Evolutionary conservation across 176 grass and related monocot genomes (phyloP), one percentile per base, ranked within the genome.

Genomic region (Avena insularis): DNA sequence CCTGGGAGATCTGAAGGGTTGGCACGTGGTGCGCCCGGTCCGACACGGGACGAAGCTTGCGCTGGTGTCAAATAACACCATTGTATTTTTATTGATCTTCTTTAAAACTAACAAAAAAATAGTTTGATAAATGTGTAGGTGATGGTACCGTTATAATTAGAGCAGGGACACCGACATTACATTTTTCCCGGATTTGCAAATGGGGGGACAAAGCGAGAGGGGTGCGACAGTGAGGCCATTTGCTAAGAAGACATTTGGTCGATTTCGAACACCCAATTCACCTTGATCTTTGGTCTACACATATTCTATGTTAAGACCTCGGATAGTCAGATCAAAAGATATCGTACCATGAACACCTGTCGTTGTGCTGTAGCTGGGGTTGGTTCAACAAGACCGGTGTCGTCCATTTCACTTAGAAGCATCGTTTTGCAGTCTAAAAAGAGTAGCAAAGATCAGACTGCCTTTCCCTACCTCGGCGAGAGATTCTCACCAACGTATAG

Each of bases 371-470:
- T 57, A 69, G 75, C 40, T 79, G 20, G 47, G 62, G 84, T 54
- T 85, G 74, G 48, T 54, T 5, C 73, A 85, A 78, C 73, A 40
- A 67, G 12, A 3, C 60, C 9, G 19, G 27, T 16, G 43, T 13
- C 69, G 15, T 50, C 61, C 43, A 53, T n/a, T 53, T 77, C 46
- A 40, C 71, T 85, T 53, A 61, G 14, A 53, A 65, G 65, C 78
- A 12, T 59, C 57, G 4, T 38, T 85, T 85, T 66, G 19, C 27
- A 85, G 49, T 57, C 21, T 56, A 9, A 70, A 82, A 82, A 83
- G 13, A 47, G 57, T 19, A 43, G 1, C 75, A 58, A 59, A 90
- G 11, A 77, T 16, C 53, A 78, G 10, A 43, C 23, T 50, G 12
- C 43, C n/a, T 70, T 50, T 55, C 62, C 62, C 59, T 68, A 13